Conservation (phyloP, 2,329 filamentous ascomycete species). For the Didymella exigua region DNA sequence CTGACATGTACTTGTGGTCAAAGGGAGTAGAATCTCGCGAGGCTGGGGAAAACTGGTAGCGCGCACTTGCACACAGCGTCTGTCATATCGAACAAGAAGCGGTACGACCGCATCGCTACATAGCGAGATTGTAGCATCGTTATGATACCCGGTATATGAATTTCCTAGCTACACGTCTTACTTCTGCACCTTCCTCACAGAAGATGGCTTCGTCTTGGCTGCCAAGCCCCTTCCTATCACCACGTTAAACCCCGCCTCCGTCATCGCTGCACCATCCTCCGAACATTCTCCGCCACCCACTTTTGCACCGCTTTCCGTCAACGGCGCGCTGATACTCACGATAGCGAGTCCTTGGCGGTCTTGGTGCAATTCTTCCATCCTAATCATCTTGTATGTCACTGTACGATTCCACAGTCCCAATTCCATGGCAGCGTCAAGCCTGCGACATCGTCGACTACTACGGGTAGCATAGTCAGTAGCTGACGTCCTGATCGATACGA, state of each 20-base stretch:
- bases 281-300: slow-evolving; percentile 5
- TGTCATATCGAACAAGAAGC: slow-evolving; percentile 64
- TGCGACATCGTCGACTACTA: too few species aligned
- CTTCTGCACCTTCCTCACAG: not conserved
- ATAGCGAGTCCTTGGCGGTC: slow-evolving; percentile 6
- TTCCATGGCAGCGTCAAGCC: too few species aligned
- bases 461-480: too few species aligned
- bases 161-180: too few species aligned
- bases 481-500: too few species aligned
- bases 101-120: slow-evolving; percentile 64
- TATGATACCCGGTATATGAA: too few species aligned
- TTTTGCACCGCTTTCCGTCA: slow-evolving; percentile 2
- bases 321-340: not conserved
- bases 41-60: too few species aligned
- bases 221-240: slow-evolving; percentile 8
- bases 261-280: slow-evolving; percentile 1
- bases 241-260: slow-evolving; percentile 4
- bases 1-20: too few species aligned
- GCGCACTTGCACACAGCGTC: slow-evolving; percentile 66
- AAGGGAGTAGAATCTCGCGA: too few species aligned
- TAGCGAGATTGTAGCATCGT: slow-evolving; percentile 42
- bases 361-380: not conserved
- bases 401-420: too few species aligned
- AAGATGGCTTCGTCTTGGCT: not conserved
- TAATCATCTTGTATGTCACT: too few species aligned